phyloP scores from a whole-genome alignment of 1,284 basidiomycete genomes.

The Ceratobasidium sp. region DNA sequence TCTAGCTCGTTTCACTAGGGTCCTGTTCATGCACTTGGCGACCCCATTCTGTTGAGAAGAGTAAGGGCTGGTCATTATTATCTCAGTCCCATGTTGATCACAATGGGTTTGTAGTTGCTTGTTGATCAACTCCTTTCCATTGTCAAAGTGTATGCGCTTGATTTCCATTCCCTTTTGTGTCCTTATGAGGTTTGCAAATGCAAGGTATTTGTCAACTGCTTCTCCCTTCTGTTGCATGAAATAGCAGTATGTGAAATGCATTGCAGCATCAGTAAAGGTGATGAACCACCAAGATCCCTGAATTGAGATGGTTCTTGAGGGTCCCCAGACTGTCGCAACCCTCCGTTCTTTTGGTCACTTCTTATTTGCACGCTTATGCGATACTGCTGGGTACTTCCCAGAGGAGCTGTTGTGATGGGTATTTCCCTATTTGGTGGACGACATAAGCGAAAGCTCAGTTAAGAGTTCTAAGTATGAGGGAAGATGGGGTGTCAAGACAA shows the following conservation, averaged over 20 bases:
- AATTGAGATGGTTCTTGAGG: background rate
- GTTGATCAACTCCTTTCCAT: constrained; percentile 7
- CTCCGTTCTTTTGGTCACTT: too few species aligned
- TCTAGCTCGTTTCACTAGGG: constrained; percentile 34
- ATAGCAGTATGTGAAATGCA: background rate
- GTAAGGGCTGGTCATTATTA: constrained; percentile 47
- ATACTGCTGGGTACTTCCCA: too few species aligned
- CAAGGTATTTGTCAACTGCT: background rate
- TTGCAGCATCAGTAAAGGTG: background rate
- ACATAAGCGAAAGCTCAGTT: too few species aligned
- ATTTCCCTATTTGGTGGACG: too few species aligned
- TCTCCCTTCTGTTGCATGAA: background rate
- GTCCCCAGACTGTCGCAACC: constrained; percentile 27
- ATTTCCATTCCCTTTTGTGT: background rate
- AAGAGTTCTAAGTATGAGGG: too few species aligned
- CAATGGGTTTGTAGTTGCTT: background rate
- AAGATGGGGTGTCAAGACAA: too few species aligned
- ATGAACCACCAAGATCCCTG: background rate
- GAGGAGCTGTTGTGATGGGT: too few species aligned
- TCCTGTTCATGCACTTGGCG: constrained; percentile 52
- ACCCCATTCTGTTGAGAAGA: constrained; percentile 52
- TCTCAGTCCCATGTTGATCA: background rate
- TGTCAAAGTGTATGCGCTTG: too few species aligned
- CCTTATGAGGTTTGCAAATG: background rate
- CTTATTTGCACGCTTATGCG: too few species aligned